A percentile compares a stretch with the other conserved stretches of the same genome.
Evolutionary conservation across 2,329 filamentous ascomycete genomes (phyloP).

Genomic region (Myriosclerotinia curreyana): DNA sequence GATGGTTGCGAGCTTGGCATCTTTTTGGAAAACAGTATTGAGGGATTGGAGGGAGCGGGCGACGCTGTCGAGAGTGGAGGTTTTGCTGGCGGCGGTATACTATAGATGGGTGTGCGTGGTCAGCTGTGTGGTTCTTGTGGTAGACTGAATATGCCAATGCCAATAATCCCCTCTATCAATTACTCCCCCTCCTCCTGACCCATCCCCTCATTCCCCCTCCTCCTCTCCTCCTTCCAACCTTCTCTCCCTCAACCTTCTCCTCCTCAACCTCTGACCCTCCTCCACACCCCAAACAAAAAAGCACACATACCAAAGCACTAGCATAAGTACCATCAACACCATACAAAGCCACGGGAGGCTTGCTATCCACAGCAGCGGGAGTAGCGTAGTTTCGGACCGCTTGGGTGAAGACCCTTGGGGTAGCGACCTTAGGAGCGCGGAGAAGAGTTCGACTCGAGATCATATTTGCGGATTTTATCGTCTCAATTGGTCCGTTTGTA

Average conservation of each 20-base stretch:
- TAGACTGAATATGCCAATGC: not conserved
- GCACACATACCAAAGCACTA: conserved; percentile 82
- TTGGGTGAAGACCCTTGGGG: conserved; percentile 44
- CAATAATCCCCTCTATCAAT: conserved; percentile 11
- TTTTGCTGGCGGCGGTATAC: conserved; percentile 96
- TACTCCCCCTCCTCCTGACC: not conserved
- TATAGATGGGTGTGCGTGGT: conserved; percentile 42
- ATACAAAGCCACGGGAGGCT: conserved; percentile 87
- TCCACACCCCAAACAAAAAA: not conserved
- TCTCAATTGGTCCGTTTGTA: conserved; percentile 34
- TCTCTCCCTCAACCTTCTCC: not conserved
- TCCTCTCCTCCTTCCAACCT: not conserved
- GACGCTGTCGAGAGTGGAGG: conserved; percentile 77
- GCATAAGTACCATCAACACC: conserved; percentile 98
- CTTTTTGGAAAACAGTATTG: conserved; percentile 70
- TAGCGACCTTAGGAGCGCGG: conserved; percentile 35
- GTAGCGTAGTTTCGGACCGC: conserved; percentile 73
- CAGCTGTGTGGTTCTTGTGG: conserved; percentile 22
- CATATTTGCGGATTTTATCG: conserved; percentile 34
- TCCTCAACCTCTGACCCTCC: conserved; percentile 3
- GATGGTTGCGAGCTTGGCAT: conserved; percentile 74
- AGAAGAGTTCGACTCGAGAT: conserved; percentile 39
- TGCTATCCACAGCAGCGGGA: conserved; percentile 59
- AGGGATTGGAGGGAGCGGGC: conserved; percentile 76
- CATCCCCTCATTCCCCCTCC: not conserved